phyloP scores from a whole-genome alignment of 257 asterid species.

The Nemophila menziesii region DNA sequence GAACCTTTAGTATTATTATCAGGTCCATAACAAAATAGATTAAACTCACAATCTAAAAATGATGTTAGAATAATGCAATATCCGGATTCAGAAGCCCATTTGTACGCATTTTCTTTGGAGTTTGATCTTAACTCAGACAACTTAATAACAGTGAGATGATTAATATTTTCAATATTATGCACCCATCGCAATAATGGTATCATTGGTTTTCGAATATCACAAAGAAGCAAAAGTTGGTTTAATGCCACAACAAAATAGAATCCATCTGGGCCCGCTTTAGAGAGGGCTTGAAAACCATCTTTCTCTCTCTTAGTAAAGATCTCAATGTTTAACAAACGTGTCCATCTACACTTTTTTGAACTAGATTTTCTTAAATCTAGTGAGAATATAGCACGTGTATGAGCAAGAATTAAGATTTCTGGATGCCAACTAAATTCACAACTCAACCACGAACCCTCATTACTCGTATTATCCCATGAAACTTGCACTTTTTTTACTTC shows the following conservation, averaged over 20 bases:
- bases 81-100: conserved; percentile 62
- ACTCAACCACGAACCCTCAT: conserved; percentile 32
- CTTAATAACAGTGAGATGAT: conserved; percentile 28
- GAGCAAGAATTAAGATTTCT: conserved; percentile 43
- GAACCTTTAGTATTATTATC: conserved; percentile 21
- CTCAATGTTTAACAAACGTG: conserved; percentile 48
- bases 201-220: conserved; percentile 52
- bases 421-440: conserved; percentile 84
- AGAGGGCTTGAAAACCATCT: conserved; percentile 48
- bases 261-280: conserved; percentile 40
- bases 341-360: conserved; percentile 22
- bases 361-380: conserved; percentile 63
- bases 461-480: conserved; percentile 25
- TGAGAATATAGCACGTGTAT: conserved; percentile 36
- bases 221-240: conserved; percentile 36
- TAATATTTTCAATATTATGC: conserved; percentile 46
- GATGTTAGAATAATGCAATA: conserved; percentile 70
- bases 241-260: conserved; percentile 45
- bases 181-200: conserved; percentile 55
- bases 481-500: conserved; percentile 22
- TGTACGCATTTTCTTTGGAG: conserved; percentile 25
- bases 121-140: conserved; percentile 53
- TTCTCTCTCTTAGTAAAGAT: conserved; percentile 22
- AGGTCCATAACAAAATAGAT: conserved; percentile 60
- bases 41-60: conserved; percentile 59